Evolutionary conservation across 805 yeast species (phyloP).

Genomic region (Sugiyamaella boreocaroliniensis): DNA sequence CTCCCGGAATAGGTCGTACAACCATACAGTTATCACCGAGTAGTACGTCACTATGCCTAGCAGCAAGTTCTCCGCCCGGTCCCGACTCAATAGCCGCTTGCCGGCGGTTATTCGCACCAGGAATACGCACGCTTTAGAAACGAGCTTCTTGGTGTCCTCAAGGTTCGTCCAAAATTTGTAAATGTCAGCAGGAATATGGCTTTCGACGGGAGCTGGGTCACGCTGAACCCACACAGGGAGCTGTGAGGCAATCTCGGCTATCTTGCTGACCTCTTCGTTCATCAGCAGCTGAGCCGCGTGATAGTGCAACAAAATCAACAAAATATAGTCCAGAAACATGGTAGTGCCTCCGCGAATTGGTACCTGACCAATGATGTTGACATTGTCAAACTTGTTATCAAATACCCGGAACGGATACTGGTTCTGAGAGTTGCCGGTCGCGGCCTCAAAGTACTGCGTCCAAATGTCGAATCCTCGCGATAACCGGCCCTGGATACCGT

Average conservation of each 20-base stretch:
- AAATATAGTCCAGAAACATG: conserved; percentile 23
- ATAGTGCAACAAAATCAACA: conserved; percentile 24
- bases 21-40: conserved; percentile 26
- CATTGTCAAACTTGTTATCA: conserved; percentile 19
- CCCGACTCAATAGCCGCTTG: conserved; percentile 17
- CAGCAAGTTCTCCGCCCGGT: conserved; percentile 18
- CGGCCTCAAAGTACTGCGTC: conserved; percentile 24
- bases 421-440: conserved; percentile 23
- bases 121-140: conserved; percentile 23
- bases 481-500: conserved; percentile 23
- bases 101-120: conserved; percentile 24
- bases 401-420: conserved; percentile 20
- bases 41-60: conserved; percentile 25
- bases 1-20: conserved; percentile 16
- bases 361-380: conserved; percentile 16
- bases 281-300: conserved; percentile 26
- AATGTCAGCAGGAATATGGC: conserved; percentile 1
- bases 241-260: conserved; percentile 24
- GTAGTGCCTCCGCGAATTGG: conserved; percentile 8
- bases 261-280: conserved; percentile 28
- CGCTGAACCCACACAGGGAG: conserved; percentile 13
- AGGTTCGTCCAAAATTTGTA: conserved; percentile 22
- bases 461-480: conserved; percentile 29
- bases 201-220: not conserved
- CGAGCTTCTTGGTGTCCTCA: conserved; percentile 25